phyloP scores from a whole-genome alignment of 805 yeast species.

The Candida palmyrensis region DNA sequence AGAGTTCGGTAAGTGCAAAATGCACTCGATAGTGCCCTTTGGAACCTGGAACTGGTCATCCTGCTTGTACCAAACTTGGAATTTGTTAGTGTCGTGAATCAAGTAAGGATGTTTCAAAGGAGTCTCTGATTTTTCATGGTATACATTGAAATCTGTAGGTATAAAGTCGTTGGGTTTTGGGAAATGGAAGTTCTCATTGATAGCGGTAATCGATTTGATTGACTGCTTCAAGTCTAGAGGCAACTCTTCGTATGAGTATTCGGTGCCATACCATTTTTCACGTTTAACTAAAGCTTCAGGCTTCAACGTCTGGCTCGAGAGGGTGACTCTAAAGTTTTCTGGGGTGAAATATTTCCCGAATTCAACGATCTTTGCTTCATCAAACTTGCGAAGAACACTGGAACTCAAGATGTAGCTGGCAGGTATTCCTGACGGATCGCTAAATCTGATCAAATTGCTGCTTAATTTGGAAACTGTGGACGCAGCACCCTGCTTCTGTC shows the following conservation, averaged over 20 bases:
- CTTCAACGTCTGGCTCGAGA: constrained; percentile 51
- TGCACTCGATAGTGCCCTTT: constrained; percentile 65
- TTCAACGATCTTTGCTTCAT: constrained; percentile 47
- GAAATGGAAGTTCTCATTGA: constrained; percentile 40
- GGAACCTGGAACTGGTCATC: constrained; percentile 90
- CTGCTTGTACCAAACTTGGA: constrained; percentile 80
- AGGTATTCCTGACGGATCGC: constrained; percentile 44
- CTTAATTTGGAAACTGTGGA: constrained; percentile 70
- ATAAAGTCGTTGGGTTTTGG: constrained; percentile 79
- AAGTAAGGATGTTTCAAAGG: constrained; percentile 56
- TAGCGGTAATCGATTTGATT: constrained; percentile 23
- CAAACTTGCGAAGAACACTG: constrained; percentile 52
- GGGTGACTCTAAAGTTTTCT: constrained; percentile 53
- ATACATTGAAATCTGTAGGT: constrained; percentile 70
- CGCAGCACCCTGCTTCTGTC: constrained; percentile 70
- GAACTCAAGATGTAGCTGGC: constrained; percentile 56
- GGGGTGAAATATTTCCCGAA: constrained; percentile 48
- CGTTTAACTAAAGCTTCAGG: constrained; percentile 37
- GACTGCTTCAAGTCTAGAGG: constrained; percentile 30
- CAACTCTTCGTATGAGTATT: constrained; percentile 50
- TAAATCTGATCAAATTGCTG: constrained; percentile 48
- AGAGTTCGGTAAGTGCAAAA: constrained; percentile 61
- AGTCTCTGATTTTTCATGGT: constrained; percentile 26
- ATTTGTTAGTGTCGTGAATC: constrained; percentile 44
- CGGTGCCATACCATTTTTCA: constrained; percentile 92